Percentiles rank a stretch among this genome's conserved stretches.
These are phyloP conservation scores for Lasiodiplodia sp. DNA, from an alignment of 2,329 filamentous ascomycete species.

Conservation along the genomic window DNA sequence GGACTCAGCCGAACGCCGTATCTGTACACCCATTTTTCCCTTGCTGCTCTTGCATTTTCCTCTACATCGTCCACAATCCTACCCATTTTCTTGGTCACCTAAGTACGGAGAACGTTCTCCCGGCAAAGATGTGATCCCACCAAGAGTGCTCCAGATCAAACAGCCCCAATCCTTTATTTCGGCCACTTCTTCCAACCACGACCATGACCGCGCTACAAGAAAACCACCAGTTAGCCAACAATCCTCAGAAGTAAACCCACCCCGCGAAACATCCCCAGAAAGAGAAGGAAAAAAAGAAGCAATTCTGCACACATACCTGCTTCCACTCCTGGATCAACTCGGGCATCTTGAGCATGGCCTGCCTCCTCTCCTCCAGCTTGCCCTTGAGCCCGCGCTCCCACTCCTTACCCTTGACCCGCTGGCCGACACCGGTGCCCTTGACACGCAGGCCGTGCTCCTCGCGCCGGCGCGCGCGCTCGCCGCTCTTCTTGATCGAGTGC, in stretches of 20 bases:
- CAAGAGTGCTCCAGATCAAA: neutral
- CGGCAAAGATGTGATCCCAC: neutral
- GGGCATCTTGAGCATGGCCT: slow-evolving; percentile 95
- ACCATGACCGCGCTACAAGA: slow-evolving; percentile 70
- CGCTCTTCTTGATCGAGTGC: slow-evolving; percentile 76
- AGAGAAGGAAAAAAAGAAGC: too few relatives aligned
- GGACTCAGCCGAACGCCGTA: slow-evolving; percentile 14
- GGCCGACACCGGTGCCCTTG: slow-evolving; percentile 90
- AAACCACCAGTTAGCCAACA: slow-evolving; percentile 45
- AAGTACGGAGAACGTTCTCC: neutral
- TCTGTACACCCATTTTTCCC: slow-evolving; percentile 14
- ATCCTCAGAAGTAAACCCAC: slow-evolving; percentile 27
- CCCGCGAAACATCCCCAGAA: neutral
- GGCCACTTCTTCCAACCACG: slow-evolving; percentile 79
- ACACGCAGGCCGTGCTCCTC: slow-evolving; percentile 83
- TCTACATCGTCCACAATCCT: neutral
- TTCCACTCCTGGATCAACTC: slow-evolving; percentile 93
- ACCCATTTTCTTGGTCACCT: neutral
- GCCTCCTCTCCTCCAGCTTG: slow-evolving; percentile 85
- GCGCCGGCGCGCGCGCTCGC: slow-evolving; percentile 61
- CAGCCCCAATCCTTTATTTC: slow-evolving; percentile 50
- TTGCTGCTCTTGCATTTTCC: neutral
- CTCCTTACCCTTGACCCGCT: slow-evolving; percentile 93
- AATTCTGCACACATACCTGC: slow-evolving; percentile 67
- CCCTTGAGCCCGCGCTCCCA: slow-evolving; percentile 87